Conservation (phyloP, 2,329 filamentous ascomycete genomes). For the Verticillium dahliae region DNA sequence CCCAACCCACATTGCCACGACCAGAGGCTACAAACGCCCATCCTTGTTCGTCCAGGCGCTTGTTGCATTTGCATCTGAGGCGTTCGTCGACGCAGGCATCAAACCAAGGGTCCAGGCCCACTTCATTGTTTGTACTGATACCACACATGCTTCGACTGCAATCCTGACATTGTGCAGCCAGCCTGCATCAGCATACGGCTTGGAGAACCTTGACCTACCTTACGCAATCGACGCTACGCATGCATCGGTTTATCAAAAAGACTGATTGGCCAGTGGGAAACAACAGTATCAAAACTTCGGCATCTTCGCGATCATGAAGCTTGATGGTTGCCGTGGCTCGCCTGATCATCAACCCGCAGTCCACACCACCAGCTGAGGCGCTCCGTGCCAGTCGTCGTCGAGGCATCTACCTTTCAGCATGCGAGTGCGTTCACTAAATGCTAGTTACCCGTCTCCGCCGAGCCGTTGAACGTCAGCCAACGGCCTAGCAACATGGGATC, state of each 20-base stretch:
- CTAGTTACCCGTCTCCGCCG: not conserved
- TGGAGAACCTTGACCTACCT: no score
- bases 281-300: no score
- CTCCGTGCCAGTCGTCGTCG: not conserved
- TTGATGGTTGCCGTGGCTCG: not conserved
- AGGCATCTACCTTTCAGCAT: not conserved
- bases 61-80: not conserved
- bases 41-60: not conserved
- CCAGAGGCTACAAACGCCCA: not conserved
- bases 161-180: not conserved
- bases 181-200: not conserved
- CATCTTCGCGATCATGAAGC: no score
- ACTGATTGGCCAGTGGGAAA: no score
- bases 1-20: not conserved
- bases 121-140: not conserved
- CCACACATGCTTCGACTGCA: not conserved
- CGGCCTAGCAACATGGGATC: conserved; percentile 7
- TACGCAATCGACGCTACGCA: no score
- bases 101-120: not conserved
- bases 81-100: not conserved
- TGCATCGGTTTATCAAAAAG: no score
- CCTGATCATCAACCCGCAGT: not conserved
- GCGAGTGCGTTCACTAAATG: not conserved
- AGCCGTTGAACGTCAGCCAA: not conserved
- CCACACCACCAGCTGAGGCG: not conserved